phyloP scores from a whole-genome alignment of 2,329 filamentous ascomycete genomes.

The Phymatotrichopsis omnivora region DNA sequence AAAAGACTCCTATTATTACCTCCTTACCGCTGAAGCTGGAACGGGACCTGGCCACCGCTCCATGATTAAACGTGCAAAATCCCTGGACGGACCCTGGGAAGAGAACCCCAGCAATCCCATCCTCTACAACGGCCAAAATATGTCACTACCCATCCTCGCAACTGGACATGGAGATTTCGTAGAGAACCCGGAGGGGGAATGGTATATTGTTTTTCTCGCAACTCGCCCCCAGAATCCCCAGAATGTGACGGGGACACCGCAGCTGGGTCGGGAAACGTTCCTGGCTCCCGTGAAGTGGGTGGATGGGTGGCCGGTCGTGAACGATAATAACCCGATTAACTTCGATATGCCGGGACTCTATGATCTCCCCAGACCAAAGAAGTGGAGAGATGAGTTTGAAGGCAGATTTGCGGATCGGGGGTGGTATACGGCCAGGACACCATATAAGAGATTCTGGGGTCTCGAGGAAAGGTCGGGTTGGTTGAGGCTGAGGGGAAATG shows the following conservation, averaged over 20 bases:
- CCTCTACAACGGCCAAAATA: slow-evolving; percentile 39
- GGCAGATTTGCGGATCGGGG: slow-evolving; percentile 30
- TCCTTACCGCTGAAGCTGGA: slow-evolving; percentile 50
- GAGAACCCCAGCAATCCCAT: slow-evolving; percentile 49
- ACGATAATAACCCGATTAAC: slow-evolving; percentile 39
- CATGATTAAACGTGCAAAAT: slow-evolving; percentile 46
- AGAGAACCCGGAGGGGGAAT: slow-evolving; percentile 39
- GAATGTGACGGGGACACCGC: slow-evolving; percentile 19
- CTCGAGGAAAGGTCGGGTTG: slow-evolving; percentile 39
- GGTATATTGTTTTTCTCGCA: slow-evolving; percentile 42
- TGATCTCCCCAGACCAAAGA: slow-evolving; percentile 21
- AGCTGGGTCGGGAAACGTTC: slow-evolving; percentile 42
- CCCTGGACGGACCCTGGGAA: slow-evolving; percentile 52
- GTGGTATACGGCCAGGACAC: slow-evolving; percentile 37
- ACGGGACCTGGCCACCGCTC: slow-evolving; percentile 52
- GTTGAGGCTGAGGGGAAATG: slow-evolving; percentile 44
- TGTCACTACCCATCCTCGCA: slow-evolving; percentile 37
- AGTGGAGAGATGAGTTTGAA: slow-evolving; percentile 37
- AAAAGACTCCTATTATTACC: slow-evolving; percentile 49
- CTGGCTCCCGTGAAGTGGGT: slow-evolving; percentile 43
- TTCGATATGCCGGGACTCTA: slow-evolving; percentile 35
- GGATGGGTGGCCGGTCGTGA: slow-evolving; percentile 45
- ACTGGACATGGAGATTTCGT: slow-evolving; percentile 44
- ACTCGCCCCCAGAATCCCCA: slow-evolving; percentile 26
- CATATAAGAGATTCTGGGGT: slow-evolving; percentile 40